Base-by-base conservation (phyloP, 208 protist genomes). In the Porcisia hertigi region DNA sequence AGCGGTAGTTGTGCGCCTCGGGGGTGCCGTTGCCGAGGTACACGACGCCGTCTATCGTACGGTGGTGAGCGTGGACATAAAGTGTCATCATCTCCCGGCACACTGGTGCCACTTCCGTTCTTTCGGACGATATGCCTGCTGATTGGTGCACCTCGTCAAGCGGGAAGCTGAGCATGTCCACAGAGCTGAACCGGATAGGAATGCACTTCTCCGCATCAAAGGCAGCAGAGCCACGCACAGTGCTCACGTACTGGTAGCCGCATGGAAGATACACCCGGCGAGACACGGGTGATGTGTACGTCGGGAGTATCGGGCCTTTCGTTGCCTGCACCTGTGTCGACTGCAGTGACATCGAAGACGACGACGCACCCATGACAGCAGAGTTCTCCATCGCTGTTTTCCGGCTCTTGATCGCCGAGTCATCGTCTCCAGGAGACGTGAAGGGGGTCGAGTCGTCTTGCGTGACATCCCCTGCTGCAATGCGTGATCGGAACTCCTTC, bases 21-120 rank as follows among this genome's bases (percentile, higher is more conserved):
- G 92, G 88, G 6, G 76, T 60, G 53, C 84, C 87, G 69, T 92
- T 94, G 39, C 94, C 94, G 75, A 97, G 87, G 79, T 94, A 98
- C n/a, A 86, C 74, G 53, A 96, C 73, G 45, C 80, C 86, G 75
- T 97, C 91, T 69, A 98, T 95, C 30, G 79, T 77, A 36, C 87
- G 88, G 3, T 83, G 92, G 39, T 77, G 71, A 34, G 79, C 66
- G 79, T 96, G 92, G 23, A 96, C 70, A 71, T 90, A 96, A 58
- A 96, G 86, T 1, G 81, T 81, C 69, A 96, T 73, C 63, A 92
- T 77, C 64, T 85, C 81, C 58, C 90, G 86, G 59, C 58, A 62
- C 18, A 36, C 8, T 5, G 47, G 47, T 18, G 47, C 5, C 43
- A 12, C 18, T 34, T 41, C 49, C 52, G 14, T 34, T 11, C 16